Evolutionary conservation across 139 green algal species (phyloP).

Genomic region (Chlamydomonas incerta): DNA sequence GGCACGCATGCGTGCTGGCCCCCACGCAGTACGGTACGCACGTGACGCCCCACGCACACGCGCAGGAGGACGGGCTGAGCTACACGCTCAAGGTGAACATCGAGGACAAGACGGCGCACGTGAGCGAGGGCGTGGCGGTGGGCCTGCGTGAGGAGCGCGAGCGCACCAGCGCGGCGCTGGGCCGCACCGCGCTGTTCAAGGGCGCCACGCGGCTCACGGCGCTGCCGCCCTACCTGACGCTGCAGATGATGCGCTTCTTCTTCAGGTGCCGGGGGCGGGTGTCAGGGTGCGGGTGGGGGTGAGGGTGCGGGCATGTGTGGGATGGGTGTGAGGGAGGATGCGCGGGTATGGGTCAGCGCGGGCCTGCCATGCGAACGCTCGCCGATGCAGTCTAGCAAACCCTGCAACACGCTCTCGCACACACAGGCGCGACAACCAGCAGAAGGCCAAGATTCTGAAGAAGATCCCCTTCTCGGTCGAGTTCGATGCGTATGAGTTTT

Average conservation of each 20-base stretch:
- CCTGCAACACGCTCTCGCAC: too few relatives aligned
- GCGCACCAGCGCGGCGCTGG: constrained; percentile 75
- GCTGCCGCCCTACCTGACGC: constrained; percentile 89
- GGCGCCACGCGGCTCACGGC: constrained; percentile 73
- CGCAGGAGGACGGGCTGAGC: constrained; percentile 65
- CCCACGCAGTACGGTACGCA: too few relatives aligned
- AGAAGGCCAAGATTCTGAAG: constrained; percentile 98
- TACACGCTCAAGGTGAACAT: constrained; percentile 98
- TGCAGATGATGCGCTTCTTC: constrained; percentile 97
- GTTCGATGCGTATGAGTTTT: constrained; percentile 97
- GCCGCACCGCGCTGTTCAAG: constrained; percentile 75
- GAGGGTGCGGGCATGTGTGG: neutral
- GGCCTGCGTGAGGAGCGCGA: constrained; percentile 91
- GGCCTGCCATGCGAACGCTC: too few relatives aligned
- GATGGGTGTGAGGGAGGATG: neutral
- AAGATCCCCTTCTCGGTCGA: constrained; percentile 90
- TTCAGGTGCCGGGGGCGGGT: constrained; percentile 38
- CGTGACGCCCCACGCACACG: neutral
- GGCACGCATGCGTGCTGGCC: too few relatives aligned
- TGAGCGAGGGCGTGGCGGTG: constrained; percentile 88
- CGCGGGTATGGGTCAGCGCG: too few relatives aligned
- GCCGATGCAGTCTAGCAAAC: too few relatives aligned
- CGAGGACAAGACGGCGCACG: constrained; percentile 87
- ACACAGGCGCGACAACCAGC: constrained; percentile 70
- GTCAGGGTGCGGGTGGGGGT: neutral